Evolutionary conservation across 2,329 filamentous ascomycete genomes (phyloP).

Genomic region (Fusarium mexicanum): DNA sequence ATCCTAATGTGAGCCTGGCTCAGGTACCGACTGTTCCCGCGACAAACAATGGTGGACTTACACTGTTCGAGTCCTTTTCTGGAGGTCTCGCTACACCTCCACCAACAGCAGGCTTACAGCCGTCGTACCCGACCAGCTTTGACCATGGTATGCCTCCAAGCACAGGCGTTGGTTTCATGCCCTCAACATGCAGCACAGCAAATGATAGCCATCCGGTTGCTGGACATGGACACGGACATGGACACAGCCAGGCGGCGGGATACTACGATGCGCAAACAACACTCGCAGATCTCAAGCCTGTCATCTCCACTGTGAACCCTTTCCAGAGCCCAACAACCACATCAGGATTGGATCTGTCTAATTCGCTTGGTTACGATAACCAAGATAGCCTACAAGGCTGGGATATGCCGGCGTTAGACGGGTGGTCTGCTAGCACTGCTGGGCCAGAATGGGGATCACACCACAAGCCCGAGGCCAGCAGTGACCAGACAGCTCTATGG

Average conservation of each 20-base stretch:
- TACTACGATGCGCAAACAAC: constrained; percentile 49
- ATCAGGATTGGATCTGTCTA: constrained; percentile 47
- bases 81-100: constrained; percentile 67
- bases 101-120: constrained; percentile 61
- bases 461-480: constrained; percentile 45
- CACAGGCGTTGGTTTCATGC: constrained; percentile 46
- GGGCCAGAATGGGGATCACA: constrained; percentile 48
- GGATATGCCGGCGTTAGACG: constrained; percentile 51
- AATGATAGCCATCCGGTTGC: constrained; percentile 39
- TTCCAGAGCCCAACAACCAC: constrained; percentile 44
- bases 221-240: constrained; percentile 23
- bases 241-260: constrained; percentile 36
- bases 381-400: constrained; percentile 48
- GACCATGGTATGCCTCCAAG: constrained; percentile 49
- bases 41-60: constrained; percentile 48
- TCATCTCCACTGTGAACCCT: constrained; percentile 44
- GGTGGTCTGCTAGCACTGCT: constrained; percentile 45
- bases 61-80: constrained; percentile 61
- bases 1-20: constrained; percentile 47
- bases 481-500: constrained; percentile 49
- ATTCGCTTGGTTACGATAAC: constrained; percentile 49
- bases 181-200: constrained; percentile 42
- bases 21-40: constrained; percentile 49
- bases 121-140: constrained; percentile 58
- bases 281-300: constrained; percentile 49